Conservation (phyloP, 495 filamentous ascomycete genomes). For the Penicillium psychrofluorescens region DNA sequence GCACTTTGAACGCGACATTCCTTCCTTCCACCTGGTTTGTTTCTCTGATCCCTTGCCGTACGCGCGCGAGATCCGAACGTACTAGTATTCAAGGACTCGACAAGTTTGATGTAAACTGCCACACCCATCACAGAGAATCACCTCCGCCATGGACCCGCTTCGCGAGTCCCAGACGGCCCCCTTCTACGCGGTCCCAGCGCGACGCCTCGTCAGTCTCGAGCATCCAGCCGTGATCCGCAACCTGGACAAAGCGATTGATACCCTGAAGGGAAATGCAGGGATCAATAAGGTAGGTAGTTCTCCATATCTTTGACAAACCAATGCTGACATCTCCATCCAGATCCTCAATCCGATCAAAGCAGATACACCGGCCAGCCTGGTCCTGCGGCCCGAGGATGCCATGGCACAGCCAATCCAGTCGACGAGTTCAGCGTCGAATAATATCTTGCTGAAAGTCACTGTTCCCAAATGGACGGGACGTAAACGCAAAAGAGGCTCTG, state of each 20-base stretch:
- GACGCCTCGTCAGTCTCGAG: conserved; percentile 69
- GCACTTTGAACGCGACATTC: too few species aligned
- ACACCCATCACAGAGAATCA: too few species aligned
- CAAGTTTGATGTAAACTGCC: too few species aligned
- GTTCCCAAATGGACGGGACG: conserved; percentile 81
- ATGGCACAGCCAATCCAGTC: conserved; percentile 69
- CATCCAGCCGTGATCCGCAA: conserved; percentile 82
- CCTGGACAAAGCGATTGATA: conserved; percentile 72
- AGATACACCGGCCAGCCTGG: conserved; percentile 43
- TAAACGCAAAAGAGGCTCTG: conserved; percentile 68
- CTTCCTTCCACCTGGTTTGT: too few species aligned
- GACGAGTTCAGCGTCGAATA: conserved; percentile 60
- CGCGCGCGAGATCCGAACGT: too few species aligned
- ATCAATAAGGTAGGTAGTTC: conserved; percentile 53
- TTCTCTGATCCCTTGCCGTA: too few species aligned
- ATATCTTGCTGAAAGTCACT: conserved; percentile 78
- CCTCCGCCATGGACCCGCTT: conserved; percentile 12
- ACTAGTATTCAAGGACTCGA: too few species aligned
- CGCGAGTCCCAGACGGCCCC: conserved; percentile 35
- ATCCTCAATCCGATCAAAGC: conserved; percentile 34
- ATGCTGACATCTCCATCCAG: conserved; percentile 18
- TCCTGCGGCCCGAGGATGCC: conserved; percentile 70
- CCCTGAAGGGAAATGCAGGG: conserved; percentile 60
- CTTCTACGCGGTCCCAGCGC: conserved; percentile 52
- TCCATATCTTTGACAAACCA: not conserved